Conservation (phyloP, 2,329 filamentous ascomycete species). For the Colletotrichum eremochloae region DNA sequence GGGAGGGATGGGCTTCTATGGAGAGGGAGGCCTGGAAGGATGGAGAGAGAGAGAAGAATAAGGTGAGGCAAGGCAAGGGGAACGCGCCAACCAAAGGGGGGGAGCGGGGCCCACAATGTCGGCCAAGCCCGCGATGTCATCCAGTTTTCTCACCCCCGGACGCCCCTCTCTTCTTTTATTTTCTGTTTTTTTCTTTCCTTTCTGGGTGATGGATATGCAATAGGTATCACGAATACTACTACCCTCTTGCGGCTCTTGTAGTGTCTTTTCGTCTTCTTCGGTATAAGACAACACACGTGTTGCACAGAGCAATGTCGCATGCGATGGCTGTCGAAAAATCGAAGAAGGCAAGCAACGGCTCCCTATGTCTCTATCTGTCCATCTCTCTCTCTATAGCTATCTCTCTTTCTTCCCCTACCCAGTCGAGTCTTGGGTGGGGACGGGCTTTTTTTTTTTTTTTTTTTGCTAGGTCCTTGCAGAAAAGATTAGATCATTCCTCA, state of each 20-base stretch:
- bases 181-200: background rate
- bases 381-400: background rate
- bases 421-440: background rate
- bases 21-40: slow-evolving; percentile 21
- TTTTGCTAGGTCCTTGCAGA: background rate
- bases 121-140: slow-evolving; percentile 22
- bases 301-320: background rate
- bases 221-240: background rate
- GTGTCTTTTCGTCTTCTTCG: slow-evolving; percentile 19
- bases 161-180: slow-evolving; percentile 26
- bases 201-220: background rate
- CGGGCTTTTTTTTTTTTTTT: background rate
- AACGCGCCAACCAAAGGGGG: slow-evolving; percentile 33
- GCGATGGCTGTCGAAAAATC: background rate
- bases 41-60: background rate
- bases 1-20: slow-evolving; percentile 37
- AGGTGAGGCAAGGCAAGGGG: background rate
- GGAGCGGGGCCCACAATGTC: slow-evolving; percentile 11
- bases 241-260: slow-evolving; percentile 6
- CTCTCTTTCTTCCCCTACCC: background rate
- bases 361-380: background rate
- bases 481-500: slow-evolving; percentile 23
- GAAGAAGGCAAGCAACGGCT: background rate
- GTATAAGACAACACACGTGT: background rate
- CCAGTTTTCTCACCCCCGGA: slow-evolving; percentile 22